Evolutionary conservation across 148 eudicot genomes (phyloP).

Genomic region (Chenopodium berlandieri): DNA sequence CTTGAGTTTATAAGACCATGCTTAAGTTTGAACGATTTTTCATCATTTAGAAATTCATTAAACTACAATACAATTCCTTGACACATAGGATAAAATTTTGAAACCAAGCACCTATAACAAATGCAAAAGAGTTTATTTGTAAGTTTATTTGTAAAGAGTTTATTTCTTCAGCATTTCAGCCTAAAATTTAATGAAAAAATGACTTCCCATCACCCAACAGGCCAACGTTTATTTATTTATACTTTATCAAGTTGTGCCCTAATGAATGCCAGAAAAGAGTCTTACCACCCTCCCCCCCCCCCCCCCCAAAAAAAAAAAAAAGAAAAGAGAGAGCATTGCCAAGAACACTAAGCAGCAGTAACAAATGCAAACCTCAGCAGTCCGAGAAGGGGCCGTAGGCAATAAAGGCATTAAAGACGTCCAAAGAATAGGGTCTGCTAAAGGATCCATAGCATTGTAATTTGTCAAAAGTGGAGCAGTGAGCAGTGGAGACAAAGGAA

Average conservation of each 20-base stretch:
- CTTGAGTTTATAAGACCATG: too few species aligned
- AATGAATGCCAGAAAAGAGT: too few species aligned
- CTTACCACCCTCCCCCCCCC: too few species aligned
- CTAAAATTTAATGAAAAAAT: too few species aligned
- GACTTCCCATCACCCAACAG: neutral
- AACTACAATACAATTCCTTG: neutral
- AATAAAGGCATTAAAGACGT: constrained; percentile 65
- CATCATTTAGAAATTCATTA: too few species aligned
- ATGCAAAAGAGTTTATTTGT: neutral
- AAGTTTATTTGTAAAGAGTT: neutral
- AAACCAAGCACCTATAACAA: too few species aligned
- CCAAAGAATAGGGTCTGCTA: constrained; percentile 80
- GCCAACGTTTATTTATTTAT: too few species aligned
- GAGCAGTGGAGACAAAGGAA: constrained; percentile 61
- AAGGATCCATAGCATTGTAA: constrained; percentile 67
- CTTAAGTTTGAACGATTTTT: too few species aligned
- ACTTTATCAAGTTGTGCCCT: too few species aligned
- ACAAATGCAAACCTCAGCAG: constrained; percentile 57
- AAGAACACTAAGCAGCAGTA: neutral
- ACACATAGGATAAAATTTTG: neutral
- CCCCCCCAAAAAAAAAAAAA: too few species aligned
- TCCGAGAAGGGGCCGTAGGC: constrained; percentile 61
- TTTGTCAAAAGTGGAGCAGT: constrained; percentile 80
- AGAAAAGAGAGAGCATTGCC: neutral
- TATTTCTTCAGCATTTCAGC: neutral